These are phyloP conservation scores for Pezicula carpinea DNA, from an alignment of 2,329 filamentous ascomycete species.

Conservation along the genomic window DNA sequence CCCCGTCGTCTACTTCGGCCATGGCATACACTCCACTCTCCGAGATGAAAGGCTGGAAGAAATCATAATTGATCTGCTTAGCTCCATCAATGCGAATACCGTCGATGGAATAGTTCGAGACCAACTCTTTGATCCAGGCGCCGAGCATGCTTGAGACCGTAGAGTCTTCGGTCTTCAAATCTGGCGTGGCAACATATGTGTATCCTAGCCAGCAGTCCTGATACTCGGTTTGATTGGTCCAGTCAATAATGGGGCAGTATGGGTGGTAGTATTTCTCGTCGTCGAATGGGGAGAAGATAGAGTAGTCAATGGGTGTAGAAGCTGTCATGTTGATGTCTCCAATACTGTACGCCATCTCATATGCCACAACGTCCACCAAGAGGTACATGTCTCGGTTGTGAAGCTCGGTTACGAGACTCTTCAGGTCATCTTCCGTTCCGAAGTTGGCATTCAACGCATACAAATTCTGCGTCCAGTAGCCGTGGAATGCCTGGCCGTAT, in stretches of 20 bases:
- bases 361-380: constrained; percentile 44
- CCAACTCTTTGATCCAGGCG: constrained; percentile 34
- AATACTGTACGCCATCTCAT: constrained; percentile 32
- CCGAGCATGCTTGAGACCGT: constrained; percentile 33
- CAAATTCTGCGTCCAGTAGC: constrained; percentile 42
- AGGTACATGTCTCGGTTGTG: constrained; percentile 40
- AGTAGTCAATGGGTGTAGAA: constrained; percentile 2
- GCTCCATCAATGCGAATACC: constrained; percentile 45
- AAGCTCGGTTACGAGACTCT: constrained; percentile 35
- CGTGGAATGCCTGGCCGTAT: constrained; percentile 33
- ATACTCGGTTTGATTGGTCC: constrained; percentile 26
- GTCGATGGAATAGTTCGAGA: constrained; percentile 40
- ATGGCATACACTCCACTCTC: constrained; percentile 38
- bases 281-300: constrained; percentile 4
- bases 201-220: constrained; percentile 41
- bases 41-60: constrained; percentile 33
- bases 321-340: not conserved
- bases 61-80: constrained; percentile 38
- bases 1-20: constrained; percentile 39
- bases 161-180: constrained; percentile 36
- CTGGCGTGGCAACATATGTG: constrained; percentile 34
- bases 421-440: constrained; percentile 39
- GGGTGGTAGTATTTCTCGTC: constrained; percentile 18
- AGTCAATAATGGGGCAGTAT: constrained; percentile 21
- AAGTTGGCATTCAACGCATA: constrained; percentile 41